Conservation (phyloP, 2,329 filamentous ascomycete species). For the Ophiocordyceps camponoti-saundersi region DNA sequence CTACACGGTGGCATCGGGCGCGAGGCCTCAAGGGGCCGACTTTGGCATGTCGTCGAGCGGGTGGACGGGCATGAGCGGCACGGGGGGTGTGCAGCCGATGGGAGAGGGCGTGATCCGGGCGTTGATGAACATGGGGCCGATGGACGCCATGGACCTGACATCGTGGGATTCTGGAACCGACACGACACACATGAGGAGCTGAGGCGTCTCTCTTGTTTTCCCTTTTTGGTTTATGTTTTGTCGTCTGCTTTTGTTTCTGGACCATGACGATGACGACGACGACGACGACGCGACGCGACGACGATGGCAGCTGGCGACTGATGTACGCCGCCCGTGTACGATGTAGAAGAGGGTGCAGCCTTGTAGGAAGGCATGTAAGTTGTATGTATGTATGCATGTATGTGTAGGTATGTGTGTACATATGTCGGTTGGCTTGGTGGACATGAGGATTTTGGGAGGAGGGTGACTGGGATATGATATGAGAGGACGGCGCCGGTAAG, state of each 20-base stretch:
- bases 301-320: neutral
- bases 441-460: too few species aligned
- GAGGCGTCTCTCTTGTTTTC: too few species aligned
- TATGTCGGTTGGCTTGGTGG: too few species aligned
- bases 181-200: constrained; percentile 5
- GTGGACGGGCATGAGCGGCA: constrained; percentile 25
- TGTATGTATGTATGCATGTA: neutral
- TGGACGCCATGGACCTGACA: constrained; percentile 42
- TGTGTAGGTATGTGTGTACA: neutral
- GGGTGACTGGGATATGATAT: too few species aligned
- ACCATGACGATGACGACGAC: neutral
- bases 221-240: neutral
- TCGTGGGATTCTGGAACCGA: constrained; percentile 25
- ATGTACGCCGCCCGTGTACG: neutral
- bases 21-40: constrained; percentile 7
- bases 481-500: too few species aligned
- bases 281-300: neutral
- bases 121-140: constrained; percentile 39
- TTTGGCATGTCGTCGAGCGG: constrained; percentile 25
- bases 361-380: neutral
- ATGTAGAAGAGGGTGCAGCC: neutral
- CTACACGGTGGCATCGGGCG: constrained; percentile 15
- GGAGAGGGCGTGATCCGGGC: constrained; percentile 39
- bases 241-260: neutral
- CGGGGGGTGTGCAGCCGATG: constrained; percentile 32